Evolutionary conservation across 2,329 filamentous ascomycete genomes (phyloP), one percentile per base, ranked within the genome.

Genomic region (Diaporthe batatas): DNA sequence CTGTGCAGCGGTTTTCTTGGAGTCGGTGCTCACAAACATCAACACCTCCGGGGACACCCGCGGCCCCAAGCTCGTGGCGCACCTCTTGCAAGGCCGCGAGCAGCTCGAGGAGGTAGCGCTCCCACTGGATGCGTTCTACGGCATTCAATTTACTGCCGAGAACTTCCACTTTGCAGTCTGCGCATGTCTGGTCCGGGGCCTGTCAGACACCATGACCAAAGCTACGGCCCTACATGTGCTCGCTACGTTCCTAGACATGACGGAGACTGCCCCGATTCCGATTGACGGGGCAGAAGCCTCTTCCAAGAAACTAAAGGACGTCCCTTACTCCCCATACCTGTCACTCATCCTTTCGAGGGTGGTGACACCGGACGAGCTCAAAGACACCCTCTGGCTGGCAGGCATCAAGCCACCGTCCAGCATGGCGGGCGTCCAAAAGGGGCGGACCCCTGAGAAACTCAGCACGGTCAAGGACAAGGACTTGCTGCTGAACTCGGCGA

Each of bases 101-200:
- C 88, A 89, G 64, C 83, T 93, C 2, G 90, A 92, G 74, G 89
- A 92, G 70, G 90, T 90, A 8, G 88, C 90, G 4, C 79, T 89
- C 23, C 86, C 88, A 8, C 82, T 93, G 4, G 91, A 93, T 75
- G 89, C 91, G 36, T 86, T 88, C 7, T 92, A 92, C 75, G 91
- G 90, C 7, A 87, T 93, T 51, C 89, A 90, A 75, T 93, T 93
- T 77, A 89, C 85, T 42, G 79, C 82, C 7, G 89, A 92, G 21
- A 91, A 87, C 73, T 93, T 93, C 79, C 91, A 93, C 77, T 91
- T 90, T 76, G 91, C 91, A 0, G 87, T 92, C 1, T 91, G 89
- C 76, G 90, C 90, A 21, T 91, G 89, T 75, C 82, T 93, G 5
- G 87, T 90, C 3, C 87, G 91, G 54, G 91, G 91, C 1, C 84